Evolutionary conservation across 2,329 filamentous ascomycete genomes (phyloP).

Genomic region (Apiospora aurea): DNA sequence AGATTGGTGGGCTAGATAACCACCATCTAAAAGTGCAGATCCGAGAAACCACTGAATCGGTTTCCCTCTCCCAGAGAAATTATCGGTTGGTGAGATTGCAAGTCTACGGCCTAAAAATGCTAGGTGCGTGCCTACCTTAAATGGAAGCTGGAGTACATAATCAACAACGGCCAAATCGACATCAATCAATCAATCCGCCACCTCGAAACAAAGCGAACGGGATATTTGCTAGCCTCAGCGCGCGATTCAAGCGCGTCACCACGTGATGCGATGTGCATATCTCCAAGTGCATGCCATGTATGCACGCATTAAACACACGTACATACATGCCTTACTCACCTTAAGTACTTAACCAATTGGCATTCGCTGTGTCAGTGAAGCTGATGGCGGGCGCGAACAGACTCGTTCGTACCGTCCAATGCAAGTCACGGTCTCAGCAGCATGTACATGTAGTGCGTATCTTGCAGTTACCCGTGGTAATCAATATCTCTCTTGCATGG

Average conservation of each 20-base stretch:
- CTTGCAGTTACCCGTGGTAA: slow-evolving; percentile 16
- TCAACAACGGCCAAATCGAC: background rate
- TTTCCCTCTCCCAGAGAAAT: background rate
- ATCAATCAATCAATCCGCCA: background rate
- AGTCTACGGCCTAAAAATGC: background rate
- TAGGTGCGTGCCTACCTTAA: background rate
- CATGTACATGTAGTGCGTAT: slow-evolving; percentile 20
- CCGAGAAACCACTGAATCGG: background rate
- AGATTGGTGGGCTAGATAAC: no score
- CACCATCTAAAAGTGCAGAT: slow-evolving; percentile 8
- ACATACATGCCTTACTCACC: no score
- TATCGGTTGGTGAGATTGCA: background rate
- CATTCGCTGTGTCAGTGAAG: background rate
- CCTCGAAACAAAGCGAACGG: slow-evolving; percentile 16
- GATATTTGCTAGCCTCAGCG: background rate
- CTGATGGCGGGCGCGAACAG: slow-evolving; percentile 1
- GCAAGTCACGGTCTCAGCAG: slow-evolving; percentile 15
- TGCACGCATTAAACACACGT: background rate
- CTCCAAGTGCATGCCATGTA: background rate
- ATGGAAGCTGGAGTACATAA: background rate
- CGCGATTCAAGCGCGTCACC: slow-evolving; percentile 12
- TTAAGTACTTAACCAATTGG: background rate
- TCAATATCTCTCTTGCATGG: slow-evolving; percentile 21
- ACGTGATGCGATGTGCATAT: background rate
- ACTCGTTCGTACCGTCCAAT: slow-evolving; percentile 16